Conservation (phyloP, 2,329 filamentous ascomycete species). For the Aspergillus candidus region DNA sequence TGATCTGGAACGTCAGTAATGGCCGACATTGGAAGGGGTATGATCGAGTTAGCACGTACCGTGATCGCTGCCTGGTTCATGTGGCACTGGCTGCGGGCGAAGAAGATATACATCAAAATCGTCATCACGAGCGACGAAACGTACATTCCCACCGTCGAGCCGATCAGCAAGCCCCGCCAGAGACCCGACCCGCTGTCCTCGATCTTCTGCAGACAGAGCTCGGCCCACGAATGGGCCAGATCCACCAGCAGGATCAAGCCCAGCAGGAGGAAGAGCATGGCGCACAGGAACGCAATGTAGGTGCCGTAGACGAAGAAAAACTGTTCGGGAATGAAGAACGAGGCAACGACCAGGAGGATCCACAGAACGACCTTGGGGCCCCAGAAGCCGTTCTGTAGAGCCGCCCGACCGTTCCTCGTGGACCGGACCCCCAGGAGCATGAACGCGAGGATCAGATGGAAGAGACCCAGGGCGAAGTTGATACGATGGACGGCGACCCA, state of each 20-base stretch:
- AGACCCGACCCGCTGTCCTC: constrained; percentile 77
- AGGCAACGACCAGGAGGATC: constrained; percentile 78
- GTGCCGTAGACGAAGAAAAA: constrained; percentile 97
- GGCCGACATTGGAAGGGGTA: neutral
- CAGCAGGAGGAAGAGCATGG: constrained; percentile 88
- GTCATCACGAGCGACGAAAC: constrained; percentile 87
- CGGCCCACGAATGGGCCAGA: constrained; percentile 92
- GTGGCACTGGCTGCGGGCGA: constrained; percentile 70
- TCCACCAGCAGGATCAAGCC: constrained; percentile 90
- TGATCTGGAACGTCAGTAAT: constrained; percentile 49
- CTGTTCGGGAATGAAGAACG: constrained; percentile 88
- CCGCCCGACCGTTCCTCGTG: constrained; percentile 79
- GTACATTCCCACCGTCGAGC: constrained; percentile 92
- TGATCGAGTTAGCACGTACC: constrained; percentile 33
- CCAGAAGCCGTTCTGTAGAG: constrained; percentile 98
- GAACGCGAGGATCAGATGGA: constrained; percentile 80
- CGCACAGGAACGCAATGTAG: constrained; percentile 80
- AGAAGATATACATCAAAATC: constrained; percentile 95
- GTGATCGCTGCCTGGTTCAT: constrained; percentile 98
- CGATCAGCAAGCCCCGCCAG: constrained; percentile 84
- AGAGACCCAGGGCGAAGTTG: constrained; percentile 92
- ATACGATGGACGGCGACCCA: constrained; percentile 96
- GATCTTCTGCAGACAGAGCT: constrained; percentile 90
- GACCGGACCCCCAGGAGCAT: constrained; percentile 80
- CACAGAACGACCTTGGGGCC: constrained; percentile 90